Evolutionary conservation across 192 early-diverging fungal species (phyloP).

Genomic region (Martensiomyces pterosporus): DNA sequence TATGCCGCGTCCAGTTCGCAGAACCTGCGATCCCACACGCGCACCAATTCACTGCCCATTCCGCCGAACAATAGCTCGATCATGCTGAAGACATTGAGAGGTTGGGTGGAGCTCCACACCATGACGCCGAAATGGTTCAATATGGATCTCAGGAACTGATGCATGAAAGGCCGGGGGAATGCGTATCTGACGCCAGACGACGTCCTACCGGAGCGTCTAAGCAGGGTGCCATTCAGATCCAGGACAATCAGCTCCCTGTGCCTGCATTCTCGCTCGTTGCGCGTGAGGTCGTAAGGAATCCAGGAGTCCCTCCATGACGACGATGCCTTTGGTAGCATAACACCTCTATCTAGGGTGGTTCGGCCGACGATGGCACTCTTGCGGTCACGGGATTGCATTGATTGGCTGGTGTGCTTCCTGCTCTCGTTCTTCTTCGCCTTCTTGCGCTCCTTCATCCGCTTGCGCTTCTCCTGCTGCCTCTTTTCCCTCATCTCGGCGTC

Average conservation of each 20-base stretch:
- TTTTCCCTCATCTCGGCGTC: too few species aligned
- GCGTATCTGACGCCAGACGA: not conserved
- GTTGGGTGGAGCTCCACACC: slow-evolving; percentile 70
- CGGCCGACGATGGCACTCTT: too few species aligned
- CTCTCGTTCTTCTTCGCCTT: too few species aligned
- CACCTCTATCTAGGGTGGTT: too few species aligned
- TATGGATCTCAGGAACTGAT: slow-evolving; percentile 54
- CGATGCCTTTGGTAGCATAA: not conserved
- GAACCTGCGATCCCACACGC: slow-evolving; percentile 60
- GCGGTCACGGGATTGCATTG: too few species aligned
- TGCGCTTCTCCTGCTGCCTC: too few species aligned
- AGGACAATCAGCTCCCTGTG: slow-evolving; percentile 58
- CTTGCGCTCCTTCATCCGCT: too few species aligned
- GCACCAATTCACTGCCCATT: slow-evolving; percentile 28
- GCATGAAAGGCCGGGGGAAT: slow-evolving; percentile 50
- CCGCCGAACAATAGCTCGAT: slow-evolving; percentile 38
- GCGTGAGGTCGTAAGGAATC: slow-evolving; percentile 10
- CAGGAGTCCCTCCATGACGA: slow-evolving; percentile 24
- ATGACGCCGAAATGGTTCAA: slow-evolving; percentile 61
- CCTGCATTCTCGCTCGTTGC: slow-evolving; percentile 20
- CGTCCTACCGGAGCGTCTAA: slow-evolving; percentile 32
- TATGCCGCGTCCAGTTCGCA: slow-evolving; percentile 35
- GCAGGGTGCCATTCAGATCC: slow-evolving; percentile 68
- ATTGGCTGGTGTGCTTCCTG: too few species aligned
- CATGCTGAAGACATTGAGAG: slow-evolving; percentile 55